Conservation (phyloP, 2,329 filamentous ascomycete species). For the Fusarium sp. region DNA sequence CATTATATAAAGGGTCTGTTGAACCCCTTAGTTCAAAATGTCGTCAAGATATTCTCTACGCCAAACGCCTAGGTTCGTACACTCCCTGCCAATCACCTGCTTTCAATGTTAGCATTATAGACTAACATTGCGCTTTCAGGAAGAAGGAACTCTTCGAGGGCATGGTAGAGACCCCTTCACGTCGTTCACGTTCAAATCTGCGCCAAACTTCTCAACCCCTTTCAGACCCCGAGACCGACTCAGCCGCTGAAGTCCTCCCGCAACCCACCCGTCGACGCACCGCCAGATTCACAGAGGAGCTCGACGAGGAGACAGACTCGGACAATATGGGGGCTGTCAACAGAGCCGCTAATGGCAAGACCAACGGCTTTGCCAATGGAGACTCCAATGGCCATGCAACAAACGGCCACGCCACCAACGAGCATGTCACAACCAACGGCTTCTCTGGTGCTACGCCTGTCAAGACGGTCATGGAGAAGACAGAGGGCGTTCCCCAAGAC, state of each 20-base stretch:
- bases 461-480: constrained; percentile 36
- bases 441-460: constrained; percentile 22
- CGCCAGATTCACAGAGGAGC: constrained; percentile 64
- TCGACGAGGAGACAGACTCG: constrained; percentile 59
- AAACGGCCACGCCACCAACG: neutral
- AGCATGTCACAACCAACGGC: constrained; percentile 28
- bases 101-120: neutral
- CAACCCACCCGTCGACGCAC: constrained; percentile 61
- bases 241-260: constrained; percentile 58
- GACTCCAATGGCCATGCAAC: constrained; percentile 43
- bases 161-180: constrained; percentile 69
- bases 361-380: constrained; percentile 44
- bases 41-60: constrained; percentile 56
- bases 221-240: constrained; percentile 64
- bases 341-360: constrained; percentile 42
- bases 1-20: constrained; percentile 45
- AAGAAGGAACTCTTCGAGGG: constrained; percentile 73
- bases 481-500: constrained; percentile 38
- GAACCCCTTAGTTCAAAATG: constrained; percentile 49
- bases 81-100: neutral
- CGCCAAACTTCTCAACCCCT: constrained; percentile 64
- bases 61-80: constrained; percentile 55
- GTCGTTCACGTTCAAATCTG: constrained; percentile 62
- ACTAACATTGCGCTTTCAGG: constrained; percentile 52
- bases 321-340: constrained; percentile 50